Base-by-base conservation (phyloP, 1,284 basidiomycete species). In the Erythrobasidium hasegawianum region DNA sequence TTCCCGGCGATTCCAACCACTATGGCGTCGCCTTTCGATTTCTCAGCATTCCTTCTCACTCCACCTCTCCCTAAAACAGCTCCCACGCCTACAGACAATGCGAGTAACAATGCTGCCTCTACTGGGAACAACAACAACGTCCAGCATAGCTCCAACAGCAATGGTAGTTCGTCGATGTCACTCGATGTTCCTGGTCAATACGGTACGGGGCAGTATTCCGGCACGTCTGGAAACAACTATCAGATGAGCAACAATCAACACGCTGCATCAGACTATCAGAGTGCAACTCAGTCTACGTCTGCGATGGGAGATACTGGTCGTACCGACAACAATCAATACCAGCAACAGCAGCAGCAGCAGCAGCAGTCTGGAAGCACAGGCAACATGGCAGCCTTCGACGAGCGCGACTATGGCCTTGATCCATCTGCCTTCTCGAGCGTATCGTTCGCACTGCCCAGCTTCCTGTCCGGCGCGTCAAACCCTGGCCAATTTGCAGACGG, bases 21-120 rank as follows among this genome's bases (percentile, higher is more conserved):
- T 22, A 65, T 65, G 62, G 62, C 62, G 4, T 65, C 62, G 1
- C 62, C 62, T n/a, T 65, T 65, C 56, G 62, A 65, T 38, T 65
- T 65, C 56, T 65, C 62, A 43, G 24, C 54, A 26, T 65, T 65
- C 38, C 62, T 65, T 20, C 62, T 65, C 27, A 65, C 62, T 22
- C 62, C 62, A 9, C 62, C 62, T 11, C 57, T 65, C 13, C 62
- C 62, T 1, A 24, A 47, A 57, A 58, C 47, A 43, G 49, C 20
- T 52, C 55, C 33, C 27, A 50, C 29, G 22, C 2, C 38, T 10
- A 8, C n/a, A 26, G 27, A 57, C 33, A 18, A 24, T 8, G 16
- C 4, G 4, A 16, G 45, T 8, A 47, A 24, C 8, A 47, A 24
- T 14, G 4, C 33, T 33, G 33, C n/a, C n/a, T 41, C 40, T n/a